Percentiles rank a stretch among this genome's conserved stretches.
These are phyloP conservation scores for Xylaria acuta DNA, from an alignment of 495 filamentous ascomycete species.

Conservation along the genomic window DNA sequence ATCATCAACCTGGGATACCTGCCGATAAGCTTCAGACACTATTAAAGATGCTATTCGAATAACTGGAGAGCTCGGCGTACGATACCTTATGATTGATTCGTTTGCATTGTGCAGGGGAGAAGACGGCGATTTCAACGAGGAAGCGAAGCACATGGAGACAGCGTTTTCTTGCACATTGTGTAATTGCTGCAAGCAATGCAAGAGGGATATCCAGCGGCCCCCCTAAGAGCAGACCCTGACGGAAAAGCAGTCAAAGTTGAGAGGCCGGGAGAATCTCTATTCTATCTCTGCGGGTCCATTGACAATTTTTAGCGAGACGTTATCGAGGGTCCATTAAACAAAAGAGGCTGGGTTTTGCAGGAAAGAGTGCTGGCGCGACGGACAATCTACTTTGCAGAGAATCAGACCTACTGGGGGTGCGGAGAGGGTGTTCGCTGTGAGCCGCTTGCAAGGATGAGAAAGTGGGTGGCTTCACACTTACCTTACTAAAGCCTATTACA, in stretches of 20 bases:
- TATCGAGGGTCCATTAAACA: neutral
- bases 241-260: constrained; percentile 23
- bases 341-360: neutral
- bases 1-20: too few species aligned
- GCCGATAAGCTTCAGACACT: too few species aligned
- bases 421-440: neutral
- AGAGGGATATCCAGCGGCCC: constrained; percentile 26
- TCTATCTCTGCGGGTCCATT: constrained; percentile 27
- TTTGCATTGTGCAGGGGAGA: neutral
- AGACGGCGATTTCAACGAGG: constrained; percentile 30
- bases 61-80: neutral
- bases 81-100: neutral
- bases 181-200: constrained; percentile 33
- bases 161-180: constrained; percentile 33
- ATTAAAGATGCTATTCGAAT: neutral
- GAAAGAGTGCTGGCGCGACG: neutral
- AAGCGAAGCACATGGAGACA: constrained; percentile 34
- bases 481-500: neutral
- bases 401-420: neutral
- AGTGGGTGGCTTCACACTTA: neutral
- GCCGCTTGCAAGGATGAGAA: constrained; percentile 9
- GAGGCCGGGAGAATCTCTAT: neutral
- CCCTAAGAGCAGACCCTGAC: constrained; percentile 21
- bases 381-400: neutral
- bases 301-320: neutral